These are phyloP conservation scores for Lentinula sp. DNA, from an alignment of 768 basidiomycete genomes.

Conservation along the genomic window DNA sequence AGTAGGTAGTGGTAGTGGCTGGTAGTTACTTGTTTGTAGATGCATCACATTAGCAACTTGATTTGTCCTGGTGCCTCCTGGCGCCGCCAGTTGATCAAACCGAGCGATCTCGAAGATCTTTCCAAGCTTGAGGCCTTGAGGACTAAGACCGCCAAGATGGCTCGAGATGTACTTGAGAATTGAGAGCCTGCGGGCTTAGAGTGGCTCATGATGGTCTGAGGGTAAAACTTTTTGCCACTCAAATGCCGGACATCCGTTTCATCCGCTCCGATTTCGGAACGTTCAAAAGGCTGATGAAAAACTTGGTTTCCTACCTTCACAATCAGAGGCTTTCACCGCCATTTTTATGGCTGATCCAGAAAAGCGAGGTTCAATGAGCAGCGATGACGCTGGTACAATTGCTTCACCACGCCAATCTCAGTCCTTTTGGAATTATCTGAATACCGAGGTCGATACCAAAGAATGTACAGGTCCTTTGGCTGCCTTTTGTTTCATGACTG, in stretches of 20 bases:
- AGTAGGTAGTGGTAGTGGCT: too few species aligned
- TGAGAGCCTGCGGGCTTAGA: neutral
- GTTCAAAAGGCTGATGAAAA: neutral
- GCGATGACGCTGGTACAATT: neutral
- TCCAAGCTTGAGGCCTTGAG: neutral
- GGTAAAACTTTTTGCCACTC: neutral
- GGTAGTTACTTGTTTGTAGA: too few species aligned
- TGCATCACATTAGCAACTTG: too few species aligned
- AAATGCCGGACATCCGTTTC: neutral
- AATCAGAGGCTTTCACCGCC: neutral
- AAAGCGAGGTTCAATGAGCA: conserved; percentile 3
- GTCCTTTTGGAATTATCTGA: conserved; percentile 32
- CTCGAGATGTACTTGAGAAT: neutral
- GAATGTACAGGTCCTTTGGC: conserved; percentile 47
- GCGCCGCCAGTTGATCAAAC: too few species aligned
- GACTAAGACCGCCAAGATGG: too few species aligned
- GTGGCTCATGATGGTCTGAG: neutral
- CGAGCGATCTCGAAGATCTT: too few species aligned
- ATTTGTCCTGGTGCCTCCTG: too few species aligned
- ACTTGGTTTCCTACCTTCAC: neutral
- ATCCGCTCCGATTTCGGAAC: neutral
- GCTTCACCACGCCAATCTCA: neutral
- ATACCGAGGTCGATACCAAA: conserved; percentile 46
- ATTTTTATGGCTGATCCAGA: neutral
- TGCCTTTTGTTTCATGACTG: conserved; percentile 75